A percentile compares a stretch with the other conserved stretches of the same genome.
These are phyloP conservation scores for Ophiorrhiza pumila DNA, from an alignment of 257 asterid species.

Conservation along the genomic window DNA sequence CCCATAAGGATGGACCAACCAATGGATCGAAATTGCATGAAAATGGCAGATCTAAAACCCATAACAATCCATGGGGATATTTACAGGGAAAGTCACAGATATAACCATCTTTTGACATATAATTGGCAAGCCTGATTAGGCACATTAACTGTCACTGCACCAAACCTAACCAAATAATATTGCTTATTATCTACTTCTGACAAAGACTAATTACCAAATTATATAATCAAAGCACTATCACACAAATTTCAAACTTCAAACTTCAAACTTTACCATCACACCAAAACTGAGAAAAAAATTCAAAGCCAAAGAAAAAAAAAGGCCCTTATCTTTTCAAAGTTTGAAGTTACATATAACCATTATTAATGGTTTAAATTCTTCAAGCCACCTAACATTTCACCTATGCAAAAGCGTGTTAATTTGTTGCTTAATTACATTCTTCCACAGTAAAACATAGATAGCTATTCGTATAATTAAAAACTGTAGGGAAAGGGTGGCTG, in stretches of 20 bases:
- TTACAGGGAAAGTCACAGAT: too few relatives aligned
- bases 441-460: too few relatives aligned
- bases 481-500: background rate
- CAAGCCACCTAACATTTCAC: background rate
- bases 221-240: background rate
- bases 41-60: background rate
- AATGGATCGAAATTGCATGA: background rate
- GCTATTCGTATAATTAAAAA: too few relatives aligned
- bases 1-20: too few relatives aligned
- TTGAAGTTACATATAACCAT: background rate
- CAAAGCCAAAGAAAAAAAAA: too few relatives aligned
- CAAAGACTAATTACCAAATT: slow-evolving; percentile 12
- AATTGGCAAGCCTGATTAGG: background rate
- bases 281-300: too few relatives aligned
- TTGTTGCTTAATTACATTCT: too few relatives aligned
- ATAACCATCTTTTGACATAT: background rate
- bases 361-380: background rate
- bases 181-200: slow-evolving; percentile 8
- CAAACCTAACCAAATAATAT: slow-evolving; percentile 6
- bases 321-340: too few relatives aligned
- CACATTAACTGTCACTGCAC: background rate
- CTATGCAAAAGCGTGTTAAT: background rate
- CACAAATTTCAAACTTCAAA: background rate
- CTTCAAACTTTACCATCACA: background rate
- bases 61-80: too few relatives aligned